Conservation (phyloP, 257 asterid species). For the Anisodus acutangulus region DNA sequence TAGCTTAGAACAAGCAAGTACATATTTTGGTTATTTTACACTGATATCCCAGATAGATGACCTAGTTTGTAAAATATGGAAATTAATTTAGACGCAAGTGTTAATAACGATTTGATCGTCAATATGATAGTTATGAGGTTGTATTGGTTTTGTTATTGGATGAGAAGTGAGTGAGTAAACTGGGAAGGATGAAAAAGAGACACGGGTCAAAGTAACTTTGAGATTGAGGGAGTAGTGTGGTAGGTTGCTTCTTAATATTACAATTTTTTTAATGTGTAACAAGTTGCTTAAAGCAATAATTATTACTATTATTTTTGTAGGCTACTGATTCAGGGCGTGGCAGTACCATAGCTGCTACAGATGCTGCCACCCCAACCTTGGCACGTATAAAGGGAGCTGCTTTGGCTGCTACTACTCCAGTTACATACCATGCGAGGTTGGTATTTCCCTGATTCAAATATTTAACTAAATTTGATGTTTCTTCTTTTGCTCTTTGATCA, state of each 20-base stretch:
- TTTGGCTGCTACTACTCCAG: conserved; percentile 94
- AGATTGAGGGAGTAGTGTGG: not conserved
- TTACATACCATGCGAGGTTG: conserved; percentile 76
- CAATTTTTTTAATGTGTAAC: not conserved
- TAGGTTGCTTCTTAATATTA: not conserved
- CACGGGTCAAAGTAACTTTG: not conserved
- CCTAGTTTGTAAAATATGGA: not conserved
- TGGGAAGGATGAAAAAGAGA: not conserved
- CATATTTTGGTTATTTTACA: not conserved
- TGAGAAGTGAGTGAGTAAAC: not conserved
- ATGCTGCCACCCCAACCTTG: conserved; percentile 87
- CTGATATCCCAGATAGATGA: not conserved
- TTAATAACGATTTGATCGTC: not conserved
- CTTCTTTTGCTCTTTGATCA: not conserved
- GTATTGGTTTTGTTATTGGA: not conserved
- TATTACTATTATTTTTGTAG: conserved; percentile 40
- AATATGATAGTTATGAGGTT: not conserved
- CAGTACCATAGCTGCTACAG: conserved; percentile 85
- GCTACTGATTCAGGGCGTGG: conserved; percentile 91
- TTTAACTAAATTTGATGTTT: not conserved
- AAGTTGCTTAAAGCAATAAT: not conserved
- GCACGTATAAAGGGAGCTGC: conserved; percentile 93
- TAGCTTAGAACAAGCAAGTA: conserved; percentile 6
- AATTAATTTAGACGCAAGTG: not conserved
- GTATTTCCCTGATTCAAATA: not conserved